Conservation (phyloP, 768 basidiomycete species). For the Hypsizygus marmoreus region DNA sequence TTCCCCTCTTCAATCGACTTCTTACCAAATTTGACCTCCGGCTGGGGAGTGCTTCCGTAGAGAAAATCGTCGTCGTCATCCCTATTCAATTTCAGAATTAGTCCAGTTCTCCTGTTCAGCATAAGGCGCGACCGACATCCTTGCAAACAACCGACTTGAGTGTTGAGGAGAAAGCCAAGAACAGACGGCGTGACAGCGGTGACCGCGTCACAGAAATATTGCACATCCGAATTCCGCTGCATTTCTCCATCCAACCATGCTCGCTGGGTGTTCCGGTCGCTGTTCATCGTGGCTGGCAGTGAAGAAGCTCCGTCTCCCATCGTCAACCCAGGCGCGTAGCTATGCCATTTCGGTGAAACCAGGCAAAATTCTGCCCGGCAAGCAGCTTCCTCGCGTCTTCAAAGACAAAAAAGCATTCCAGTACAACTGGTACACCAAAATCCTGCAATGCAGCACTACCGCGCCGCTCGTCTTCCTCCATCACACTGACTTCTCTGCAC, state of each 20-base stretch:
- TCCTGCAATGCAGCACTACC: constrained; percentile 58
- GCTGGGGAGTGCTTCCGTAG: constrained; percentile 57
- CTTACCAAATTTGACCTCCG: constrained; percentile 51
- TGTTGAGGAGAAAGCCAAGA: constrained; percentile 3
- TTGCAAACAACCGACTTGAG: background rate
- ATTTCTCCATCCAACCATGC: constrained; percentile 12
- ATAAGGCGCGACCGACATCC: constrained; percentile 16
- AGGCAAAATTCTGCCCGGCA: constrained; percentile 52
- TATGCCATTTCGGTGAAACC: constrained; percentile 63
- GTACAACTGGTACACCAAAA: constrained; percentile 75
- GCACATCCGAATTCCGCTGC: constrained; percentile 16
- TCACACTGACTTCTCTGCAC: constrained; percentile 74
- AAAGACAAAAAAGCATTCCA: constrained; percentile 79
- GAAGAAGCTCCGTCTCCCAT: constrained; percentile 22
- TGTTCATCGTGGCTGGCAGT: constrained; percentile 25
- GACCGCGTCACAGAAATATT: constrained; percentile 21
- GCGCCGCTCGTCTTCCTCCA: constrained; percentile 78
- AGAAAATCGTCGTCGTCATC: constrained; percentile 84
- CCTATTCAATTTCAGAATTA: constrained; percentile 33
- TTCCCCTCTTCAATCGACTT: constrained; percentile 21
- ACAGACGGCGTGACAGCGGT: constrained; percentile 11
- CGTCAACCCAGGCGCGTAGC: constrained; percentile 35
- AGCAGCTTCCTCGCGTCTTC: constrained; percentile 66
- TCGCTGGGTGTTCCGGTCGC: constrained; percentile 25
- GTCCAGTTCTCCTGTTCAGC: background rate